Conservation (phyloP, 2,329 filamentous ascomycete species). For the Botrytis pseudocinerea region DNA sequence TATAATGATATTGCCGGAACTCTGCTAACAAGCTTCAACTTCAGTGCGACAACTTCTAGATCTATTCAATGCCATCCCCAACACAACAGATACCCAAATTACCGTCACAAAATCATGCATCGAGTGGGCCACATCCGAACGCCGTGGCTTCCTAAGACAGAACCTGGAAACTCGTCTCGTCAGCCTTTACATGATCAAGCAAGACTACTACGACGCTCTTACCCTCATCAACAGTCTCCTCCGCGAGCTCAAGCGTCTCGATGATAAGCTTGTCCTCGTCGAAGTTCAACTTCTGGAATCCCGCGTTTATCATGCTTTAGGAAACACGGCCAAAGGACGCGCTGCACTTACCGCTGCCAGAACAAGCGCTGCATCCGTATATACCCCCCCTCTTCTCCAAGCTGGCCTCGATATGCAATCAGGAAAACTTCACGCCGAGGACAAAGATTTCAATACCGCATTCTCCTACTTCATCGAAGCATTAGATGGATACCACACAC, state of each 20-base stretch:
- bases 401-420: constrained; percentile 99
- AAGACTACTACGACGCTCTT: constrained; percentile 95
- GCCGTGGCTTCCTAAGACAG: constrained; percentile 93
- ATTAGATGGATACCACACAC: constrained; percentile 91
- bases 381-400: constrained; percentile 92
- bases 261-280: constrained; percentile 97
- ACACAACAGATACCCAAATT: constrained; percentile 93
- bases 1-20: neutral
- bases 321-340: constrained; percentile 93
- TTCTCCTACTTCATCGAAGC: constrained; percentile 99
- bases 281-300: constrained; percentile 98
- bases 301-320: constrained; percentile 93
- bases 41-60: constrained; percentile 94
- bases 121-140: constrained; percentile 96
- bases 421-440: constrained; percentile 97
- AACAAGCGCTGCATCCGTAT: constrained; percentile 94
- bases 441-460: constrained; percentile 98
- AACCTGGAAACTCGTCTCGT: constrained; percentile 97
- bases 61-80: constrained; percentile 88
- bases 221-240: constrained; percentile 95
- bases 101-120: constrained; percentile 97
- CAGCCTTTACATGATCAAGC: constrained; percentile 92
- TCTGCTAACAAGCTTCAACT: constrained; percentile 19
- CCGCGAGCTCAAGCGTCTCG: constrained; percentile 93
- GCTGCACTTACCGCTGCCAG: constrained; percentile 92